Evolutionary conservation across 306 rosid genomes (phyloP).

Genomic region (Cyamopsis tetragonoloba): DNA sequence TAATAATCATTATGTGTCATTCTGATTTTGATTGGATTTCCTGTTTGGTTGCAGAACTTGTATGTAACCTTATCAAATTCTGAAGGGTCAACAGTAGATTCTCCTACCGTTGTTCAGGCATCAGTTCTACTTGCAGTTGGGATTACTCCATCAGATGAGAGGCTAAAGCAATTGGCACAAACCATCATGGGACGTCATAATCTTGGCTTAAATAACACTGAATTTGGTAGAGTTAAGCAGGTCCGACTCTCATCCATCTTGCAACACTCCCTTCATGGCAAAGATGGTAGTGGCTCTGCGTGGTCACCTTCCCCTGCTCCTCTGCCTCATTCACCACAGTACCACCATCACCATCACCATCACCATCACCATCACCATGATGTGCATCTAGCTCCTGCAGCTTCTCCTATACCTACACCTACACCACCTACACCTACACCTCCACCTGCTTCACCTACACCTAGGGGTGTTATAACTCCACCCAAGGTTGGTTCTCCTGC

Average conservation of each 20-base stretch:
- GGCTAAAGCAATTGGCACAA: slow-evolving; percentile 83
- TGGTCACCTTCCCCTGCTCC: slow-evolving; percentile 75
- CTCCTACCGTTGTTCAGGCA: slow-evolving; percentile 76
- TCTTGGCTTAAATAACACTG: slow-evolving; percentile 83
- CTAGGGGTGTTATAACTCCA: slow-evolving; percentile 32
- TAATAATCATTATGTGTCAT: slow-evolving; percentile 7
- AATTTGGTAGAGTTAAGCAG: slow-evolving; percentile 88
- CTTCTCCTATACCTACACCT: slow-evolving; percentile 55
- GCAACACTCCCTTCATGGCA: slow-evolving; percentile 69
- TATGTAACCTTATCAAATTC: slow-evolving; percentile 56
- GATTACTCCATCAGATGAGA: slow-evolving; percentile 51
- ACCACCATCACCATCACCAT: slow-evolving; percentile 59
- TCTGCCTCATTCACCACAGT: slow-evolving; percentile 40
- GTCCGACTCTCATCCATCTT: slow-evolving; percentile 74
- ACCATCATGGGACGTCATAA: slow-evolving; percentile 78
- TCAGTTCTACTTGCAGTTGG: slow-evolving; percentile 65
- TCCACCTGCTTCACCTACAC: slow-evolving; percentile 38
- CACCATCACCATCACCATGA: slow-evolving; percentile 54
- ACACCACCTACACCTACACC: slow-evolving; percentile 53
- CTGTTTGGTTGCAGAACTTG: slow-evolving; percentile 60
- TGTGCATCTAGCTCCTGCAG: slow-evolving; percentile 46
- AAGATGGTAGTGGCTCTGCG: slow-evolving; percentile 38
- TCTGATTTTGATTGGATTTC: slow-evolving; percentile 34
- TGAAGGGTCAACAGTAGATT: slow-evolving; percentile 68
- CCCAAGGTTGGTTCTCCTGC: slow-evolving; percentile 51